These are phyloP conservation scores for Selaginella tamariscina DNA, from an alignment of 75 land plant species.

Conservation along the genomic window DNA sequence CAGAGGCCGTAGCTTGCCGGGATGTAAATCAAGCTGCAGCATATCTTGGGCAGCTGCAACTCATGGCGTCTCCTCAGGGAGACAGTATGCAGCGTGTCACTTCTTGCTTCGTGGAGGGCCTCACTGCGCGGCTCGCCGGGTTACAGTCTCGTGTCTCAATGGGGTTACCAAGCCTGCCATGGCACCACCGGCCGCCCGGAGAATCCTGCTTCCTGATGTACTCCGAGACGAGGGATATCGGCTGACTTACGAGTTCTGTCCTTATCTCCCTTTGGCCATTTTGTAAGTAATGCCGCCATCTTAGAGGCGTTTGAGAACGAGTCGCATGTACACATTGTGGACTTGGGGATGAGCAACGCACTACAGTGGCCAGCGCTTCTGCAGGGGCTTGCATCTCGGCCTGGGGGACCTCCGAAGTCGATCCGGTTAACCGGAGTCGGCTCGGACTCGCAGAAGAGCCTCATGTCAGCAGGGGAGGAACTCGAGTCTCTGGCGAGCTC, in stretches of 20 bases:
- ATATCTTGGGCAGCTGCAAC: constrained; percentile 18
- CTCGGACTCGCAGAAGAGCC: constrained; percentile 24
- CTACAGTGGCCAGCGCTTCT: constrained; percentile 40
- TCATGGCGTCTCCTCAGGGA: constrained; percentile 34
- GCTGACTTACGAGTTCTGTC: constrained; percentile 35
- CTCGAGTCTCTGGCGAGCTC: constrained; percentile 10
- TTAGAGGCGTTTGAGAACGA: constrained; percentile 38
- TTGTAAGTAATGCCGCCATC: constrained; percentile 32
- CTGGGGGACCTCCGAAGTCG: background rate
- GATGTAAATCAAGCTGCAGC: constrained; percentile 30
- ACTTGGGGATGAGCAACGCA: constrained; percentile 37
- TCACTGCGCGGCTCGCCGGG: constrained; percentile 20
- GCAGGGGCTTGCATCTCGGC: constrained; percentile 20
- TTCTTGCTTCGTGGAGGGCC: constrained; percentile 34
- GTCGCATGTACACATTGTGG: constrained; percentile 35
- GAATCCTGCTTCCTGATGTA: constrained; percentile 20
- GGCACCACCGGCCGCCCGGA: constrained; percentile 5
- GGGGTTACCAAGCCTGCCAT: constrained; percentile 10
- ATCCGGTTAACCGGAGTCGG: background rate
- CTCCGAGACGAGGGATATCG: constrained; percentile 34
- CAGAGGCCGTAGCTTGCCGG: constrained; percentile 40
- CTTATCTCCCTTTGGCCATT: constrained; percentile 44
- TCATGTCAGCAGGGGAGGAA: constrained; percentile 18
- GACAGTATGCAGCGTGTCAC: constrained; percentile 37
- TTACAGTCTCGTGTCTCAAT: constrained; percentile 15